Evolutionary conservation across 257 asterid species (phyloP).

Genomic region (Solanum ahanhuiri): DNA sequence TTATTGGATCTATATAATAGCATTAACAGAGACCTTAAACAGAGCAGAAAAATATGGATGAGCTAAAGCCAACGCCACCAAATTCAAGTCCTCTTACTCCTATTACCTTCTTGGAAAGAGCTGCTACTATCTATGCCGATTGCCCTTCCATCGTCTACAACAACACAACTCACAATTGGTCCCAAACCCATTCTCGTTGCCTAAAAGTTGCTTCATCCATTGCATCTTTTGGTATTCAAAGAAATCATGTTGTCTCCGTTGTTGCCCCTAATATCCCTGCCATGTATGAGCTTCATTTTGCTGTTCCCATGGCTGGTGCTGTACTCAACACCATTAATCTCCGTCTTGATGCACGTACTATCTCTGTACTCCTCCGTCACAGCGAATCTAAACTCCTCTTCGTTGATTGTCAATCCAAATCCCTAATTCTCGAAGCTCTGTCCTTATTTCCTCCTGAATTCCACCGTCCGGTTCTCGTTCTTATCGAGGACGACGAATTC

Average conservation of each 20-base stretch:
- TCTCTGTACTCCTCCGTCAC: slow-evolving; percentile 49
- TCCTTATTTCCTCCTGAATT: slow-evolving; percentile 30
- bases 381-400: slow-evolving; percentile 46
- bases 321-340: slow-evolving; percentile 50
- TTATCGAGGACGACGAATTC: slow-evolving; percentile 17
- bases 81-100: slow-evolving; percentile 62
- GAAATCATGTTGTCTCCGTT: slow-evolving; percentile 52
- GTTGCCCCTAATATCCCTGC: slow-evolving; percentile 68
- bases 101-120: slow-evolving; percentile 40
- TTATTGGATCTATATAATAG: neutral
- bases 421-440: slow-evolving; percentile 36
- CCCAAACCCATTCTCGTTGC: slow-evolving; percentile 40
- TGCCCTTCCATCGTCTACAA: slow-evolving; percentile 45
- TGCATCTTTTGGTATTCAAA: slow-evolving; percentile 32
- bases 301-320: slow-evolving; percentile 75
- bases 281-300: slow-evolving; percentile 74
- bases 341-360: slow-evolving; percentile 61
- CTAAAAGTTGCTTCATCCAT: slow-evolving; percentile 46
- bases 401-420: slow-evolving; percentile 39
- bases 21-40: neutral
- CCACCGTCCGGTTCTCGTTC: slow-evolving; percentile 29
- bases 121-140: slow-evolving; percentile 50
- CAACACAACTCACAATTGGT: slow-evolving; percentile 39
- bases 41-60: slow-evolving; percentile 12
- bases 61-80: slow-evolving; percentile 27